Evolutionary conservation across 163 green algal species (phyloP).

Genomic region (Volvox carteri): DNA sequence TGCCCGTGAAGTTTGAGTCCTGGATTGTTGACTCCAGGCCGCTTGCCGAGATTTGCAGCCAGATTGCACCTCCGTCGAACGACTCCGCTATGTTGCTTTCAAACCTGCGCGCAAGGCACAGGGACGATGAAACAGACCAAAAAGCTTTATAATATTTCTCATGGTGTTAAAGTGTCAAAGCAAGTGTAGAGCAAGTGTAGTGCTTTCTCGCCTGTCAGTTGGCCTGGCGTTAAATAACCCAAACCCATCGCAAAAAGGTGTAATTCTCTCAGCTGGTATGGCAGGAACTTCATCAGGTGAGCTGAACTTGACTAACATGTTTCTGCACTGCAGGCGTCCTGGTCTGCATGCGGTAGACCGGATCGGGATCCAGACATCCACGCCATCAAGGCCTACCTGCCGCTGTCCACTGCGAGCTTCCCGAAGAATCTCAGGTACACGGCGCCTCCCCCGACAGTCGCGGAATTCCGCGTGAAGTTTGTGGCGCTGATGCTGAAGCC

Average conservation of each 20-base stretch:
- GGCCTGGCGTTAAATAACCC: no score
- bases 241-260: neutral
- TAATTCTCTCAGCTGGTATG: no score
- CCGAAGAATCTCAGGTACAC: constrained; percentile 1
- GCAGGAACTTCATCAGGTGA: no score
- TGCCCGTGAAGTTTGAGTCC: neutral
- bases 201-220: no score
- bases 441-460: neutral
- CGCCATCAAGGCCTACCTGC: no score
- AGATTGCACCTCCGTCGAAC: neutral
- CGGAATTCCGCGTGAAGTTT: neutral
- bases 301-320: no score
- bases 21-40: neutral
- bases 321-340: no score
- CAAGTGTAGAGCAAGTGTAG: neutral
- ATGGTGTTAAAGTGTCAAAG: neutral
- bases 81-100: neutral
- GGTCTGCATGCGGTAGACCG: no score
- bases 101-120: no score
- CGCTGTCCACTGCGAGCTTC: neutral
- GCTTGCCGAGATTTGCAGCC: neutral
- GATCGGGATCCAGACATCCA: no score
- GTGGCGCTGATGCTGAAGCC: neutral
- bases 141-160: no score
- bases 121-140: no score